Conservation (phyloP, 176 grass and related monocot species). For the Dactylis glomerata region DNA sequence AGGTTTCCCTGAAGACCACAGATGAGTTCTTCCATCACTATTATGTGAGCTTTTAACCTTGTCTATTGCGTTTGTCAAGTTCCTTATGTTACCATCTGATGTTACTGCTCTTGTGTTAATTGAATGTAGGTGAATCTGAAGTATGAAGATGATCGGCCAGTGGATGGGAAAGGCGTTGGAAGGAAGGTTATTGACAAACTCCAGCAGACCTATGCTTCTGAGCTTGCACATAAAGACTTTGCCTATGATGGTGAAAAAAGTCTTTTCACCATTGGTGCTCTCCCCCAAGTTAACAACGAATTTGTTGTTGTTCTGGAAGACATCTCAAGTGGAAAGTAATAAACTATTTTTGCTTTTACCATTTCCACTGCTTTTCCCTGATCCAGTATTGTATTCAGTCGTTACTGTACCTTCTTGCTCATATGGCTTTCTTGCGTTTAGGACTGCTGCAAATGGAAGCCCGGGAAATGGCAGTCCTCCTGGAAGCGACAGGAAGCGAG, state of each 20-base stretch:
- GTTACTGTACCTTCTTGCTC: background rate
- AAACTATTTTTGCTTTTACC: background rate
- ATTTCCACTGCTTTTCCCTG: background rate
- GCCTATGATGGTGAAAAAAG: conserved; percentile 94
- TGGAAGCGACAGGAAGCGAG: conserved; percentile 58
- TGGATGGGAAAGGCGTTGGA: conserved; percentile 73
- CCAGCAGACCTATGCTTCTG: conserved; percentile 58
- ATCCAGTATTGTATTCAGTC: background rate
- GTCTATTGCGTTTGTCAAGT: background rate
- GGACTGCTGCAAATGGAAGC: conserved; percentile 56
- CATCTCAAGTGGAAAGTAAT: conserved; percentile 64
- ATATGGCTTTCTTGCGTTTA: conserved; percentile 10
- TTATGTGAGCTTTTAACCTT: conserved; percentile 38
- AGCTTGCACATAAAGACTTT: conserved; percentile 75
- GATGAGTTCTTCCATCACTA: conserved; percentile 73
- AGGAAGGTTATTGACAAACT: conserved; percentile 77
- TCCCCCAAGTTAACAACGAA: conserved; percentile 67
- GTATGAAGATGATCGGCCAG: conserved; percentile 80
- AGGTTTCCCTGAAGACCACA: conserved; percentile 43
- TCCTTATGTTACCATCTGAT: background rate
- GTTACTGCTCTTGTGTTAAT: background rate
- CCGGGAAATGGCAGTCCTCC: conserved; percentile 48
- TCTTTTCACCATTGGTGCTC: conserved; percentile 75
- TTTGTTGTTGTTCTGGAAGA: conserved; percentile 74
- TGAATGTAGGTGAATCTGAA: conserved; percentile 64